Base-by-base conservation (phyloP, 2,329 filamentous ascomycete species). In the Calonectria pteridis region DNA sequence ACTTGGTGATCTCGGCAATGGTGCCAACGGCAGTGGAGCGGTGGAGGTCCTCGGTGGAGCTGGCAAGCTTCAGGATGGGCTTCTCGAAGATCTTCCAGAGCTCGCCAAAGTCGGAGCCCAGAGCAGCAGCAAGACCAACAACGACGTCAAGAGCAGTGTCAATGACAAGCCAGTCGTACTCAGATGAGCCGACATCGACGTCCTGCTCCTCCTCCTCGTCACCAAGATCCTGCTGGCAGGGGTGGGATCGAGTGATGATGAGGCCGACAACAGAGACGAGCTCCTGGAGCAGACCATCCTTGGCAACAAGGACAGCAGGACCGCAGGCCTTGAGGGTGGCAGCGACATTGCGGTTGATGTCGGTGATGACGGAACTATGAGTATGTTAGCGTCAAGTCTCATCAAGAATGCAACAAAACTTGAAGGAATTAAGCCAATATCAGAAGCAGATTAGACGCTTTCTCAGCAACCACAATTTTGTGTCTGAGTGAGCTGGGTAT, bases 401-500 rank as follows among this genome's bases (percentile, higher is more conserved):
- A 67, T 59, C 26, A 70, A 74, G 75, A 35, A 49, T 79, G 72
- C 53, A 76, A 79, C 73, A 76, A 11, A 78, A 77, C 70, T 76
- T 37, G 68, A 46, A 78, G 76, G 67, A 79, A 77, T 49, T 29
- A 69, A 67, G 73, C 75, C 78, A 78, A 55, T 31, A 79, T 84
- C 82, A 84, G 83, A 77, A 81, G 82, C 82, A 83, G 85, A 86
- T 86, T 81, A 85, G 76, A 85, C 85, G 95, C 88, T 87, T 97
- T 97, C 93, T 93, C 95, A 95, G 94, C 95, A 98, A 92, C 87
- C 92, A 92, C 94, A 92, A 87, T 88, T 59, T 90, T 87, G 94
- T 93, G 93, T 98, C 94, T 94, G 95, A 98, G 96, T 98, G 96
- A 98, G 96, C 96, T 98, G 96, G 95, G 96, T 96, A 35, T 62